Base-by-base conservation (phyloP, 805 yeast genomes). In the Cyberlindnera mississippiensis region DNA sequence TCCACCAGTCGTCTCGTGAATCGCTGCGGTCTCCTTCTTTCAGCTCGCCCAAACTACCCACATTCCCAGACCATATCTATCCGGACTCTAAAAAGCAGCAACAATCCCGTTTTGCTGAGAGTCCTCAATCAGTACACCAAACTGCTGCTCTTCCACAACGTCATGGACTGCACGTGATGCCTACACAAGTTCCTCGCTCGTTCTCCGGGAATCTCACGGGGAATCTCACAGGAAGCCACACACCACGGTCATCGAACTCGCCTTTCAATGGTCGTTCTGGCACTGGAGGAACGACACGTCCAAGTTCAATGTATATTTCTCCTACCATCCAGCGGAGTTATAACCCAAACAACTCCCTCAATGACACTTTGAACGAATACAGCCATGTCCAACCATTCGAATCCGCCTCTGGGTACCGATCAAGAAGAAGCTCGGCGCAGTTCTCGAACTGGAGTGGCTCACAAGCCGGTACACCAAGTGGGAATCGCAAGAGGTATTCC, bases 401-500 rank as follows among this genome's bases (percentile, higher is more conserved):
- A 13, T 11, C 33, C 3, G 11, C 24, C 6, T 20, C 12, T 12
- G 29, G 29, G 4, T 39, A 33, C 16, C n/a, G 33, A 13, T 35
- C 46, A 13, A 38, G 40, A 18, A 29, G 42, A 26, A 35, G 26
- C 22, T 34, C 40, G 18, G 22, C 33, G 2, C 39, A 35, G 16
- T 35, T 22, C 32, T 37, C 39, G n/a, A n/a, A n/a, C 2, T 24
- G 22, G 27, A 35, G 16, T 28, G 46, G 42, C 11, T 40, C 47
- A 13, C 43, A 36, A 17, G 15, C 14, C 6, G 38, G 41, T 4
- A 43, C 47, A 1, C 43, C 43, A 4, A 33, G 40, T 16, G 14
- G 38, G 15, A 30, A 22, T 11, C 27, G 16, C 26, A 56, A 54
- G 35, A 43, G 59, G 35, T 52, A 54, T 31, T 54, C 60, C 2